Evolutionary conservation across 2,329 filamentous ascomycete species (phyloP).

Genomic region (Colletotrichum sp.): DNA sequence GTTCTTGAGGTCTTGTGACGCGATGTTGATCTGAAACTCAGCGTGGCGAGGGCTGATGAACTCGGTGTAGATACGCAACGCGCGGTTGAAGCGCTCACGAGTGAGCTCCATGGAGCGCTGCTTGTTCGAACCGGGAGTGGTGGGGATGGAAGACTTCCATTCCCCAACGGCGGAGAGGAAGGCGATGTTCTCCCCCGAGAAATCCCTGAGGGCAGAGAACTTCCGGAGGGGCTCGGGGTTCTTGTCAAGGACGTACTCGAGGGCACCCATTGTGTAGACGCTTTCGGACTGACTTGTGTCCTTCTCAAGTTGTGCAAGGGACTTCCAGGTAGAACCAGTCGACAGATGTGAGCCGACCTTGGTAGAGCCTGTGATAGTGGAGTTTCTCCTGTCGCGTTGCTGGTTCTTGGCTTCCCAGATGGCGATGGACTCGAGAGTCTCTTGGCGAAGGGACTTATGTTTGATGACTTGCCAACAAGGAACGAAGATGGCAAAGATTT

Average conservation of each 20-base stretch:
- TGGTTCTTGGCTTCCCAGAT: constrained; percentile 45
- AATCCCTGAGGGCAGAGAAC: constrained; percentile 70
- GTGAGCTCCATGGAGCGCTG: constrained; percentile 33
- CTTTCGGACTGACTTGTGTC: constrained; percentile 34
- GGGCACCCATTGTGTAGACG: constrained; percentile 57
- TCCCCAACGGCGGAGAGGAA: constrained; percentile 64
- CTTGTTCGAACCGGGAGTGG: neutral
- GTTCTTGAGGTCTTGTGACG: constrained; percentile 57
- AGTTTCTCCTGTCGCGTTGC: constrained; percentile 2
- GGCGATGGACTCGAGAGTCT: constrained; percentile 54
- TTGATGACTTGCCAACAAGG: constrained; percentile 63
- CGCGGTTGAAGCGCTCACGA: constrained; percentile 60
- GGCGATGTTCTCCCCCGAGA: constrained; percentile 74
- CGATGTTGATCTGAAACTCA: constrained; percentile 71
- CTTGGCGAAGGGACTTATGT: constrained; percentile 48
- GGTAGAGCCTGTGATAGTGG: constrained; percentile 32
- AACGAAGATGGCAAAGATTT: constrained; percentile 67
- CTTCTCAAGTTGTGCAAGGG: constrained; percentile 41
- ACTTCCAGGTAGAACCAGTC: constrained; percentile 30
- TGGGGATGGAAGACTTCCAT: constrained; percentile 53
- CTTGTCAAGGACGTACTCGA: constrained; percentile 64
- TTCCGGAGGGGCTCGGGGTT: constrained; percentile 65
- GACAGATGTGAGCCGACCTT: neutral
- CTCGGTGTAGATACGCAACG: constrained; percentile 64
- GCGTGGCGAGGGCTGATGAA: constrained; percentile 66